Evolutionary conservation across 495 filamentous ascomycete genomes (phyloP), one percentile per base, ranked within the genome.

Genomic region (Lasiosphaeria miniovina): DNA sequence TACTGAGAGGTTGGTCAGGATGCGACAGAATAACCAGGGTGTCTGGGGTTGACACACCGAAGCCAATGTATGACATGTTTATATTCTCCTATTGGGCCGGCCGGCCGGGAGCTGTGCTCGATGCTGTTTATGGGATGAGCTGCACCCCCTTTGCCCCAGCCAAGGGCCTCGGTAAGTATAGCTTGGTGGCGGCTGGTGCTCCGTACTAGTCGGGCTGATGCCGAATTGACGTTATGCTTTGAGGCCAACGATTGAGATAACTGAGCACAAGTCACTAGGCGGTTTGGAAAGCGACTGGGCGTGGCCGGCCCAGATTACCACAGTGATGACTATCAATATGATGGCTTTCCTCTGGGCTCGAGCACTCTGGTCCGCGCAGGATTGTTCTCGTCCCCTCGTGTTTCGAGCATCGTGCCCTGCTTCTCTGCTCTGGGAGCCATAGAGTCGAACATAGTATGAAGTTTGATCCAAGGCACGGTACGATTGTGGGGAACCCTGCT

Each of bases 401-500:
- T 24, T 24, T 24, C 24, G 24, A 24, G 24, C 24, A 24, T 24
- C 24, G 24, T 24, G 24, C 24, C 24, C 24, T 24, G 24, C 24
- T 24, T 24, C 24, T 7, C 50, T 36, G 15, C 31, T 11, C 24
- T 14, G 32, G 33, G 35, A 5, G 43, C 11, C 6, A 7, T 9
- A 5, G 31, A 9, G 50, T 43, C 14, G 11, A 45, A 35, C 50
- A 55, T 52, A 48, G 60, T 55, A 54, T 49, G 49, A 61, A 43
- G 24, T 52, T 33, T 24, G 54, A 17, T 33, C 49, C 24, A 58
- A 40, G 31, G 33, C 34, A 52, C 59, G 24, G 56, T 61, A 36
- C 60, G 61, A 64, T 58, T 64, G 66, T 63, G 66, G 66, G 61
- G 66, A 68, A 69, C 57, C 61, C 61, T 69, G 48, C 49, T 36